Evolutionary conservation across 495 filamentous ascomycete species (phyloP).

Genomic region (Tuber umbilicatum): DNA sequence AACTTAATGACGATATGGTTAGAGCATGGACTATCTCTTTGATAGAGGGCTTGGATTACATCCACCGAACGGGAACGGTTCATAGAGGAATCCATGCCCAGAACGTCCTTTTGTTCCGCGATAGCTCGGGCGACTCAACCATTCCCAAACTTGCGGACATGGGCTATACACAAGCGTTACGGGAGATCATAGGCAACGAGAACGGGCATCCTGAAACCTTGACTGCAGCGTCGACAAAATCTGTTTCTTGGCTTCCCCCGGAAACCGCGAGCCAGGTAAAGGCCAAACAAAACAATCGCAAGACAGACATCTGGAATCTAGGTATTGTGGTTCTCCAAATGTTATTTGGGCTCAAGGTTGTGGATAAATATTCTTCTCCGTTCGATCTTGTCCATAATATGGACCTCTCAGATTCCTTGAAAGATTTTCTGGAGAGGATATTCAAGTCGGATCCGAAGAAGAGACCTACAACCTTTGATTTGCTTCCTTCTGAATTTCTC

Average conservation of each 20-base stretch:
- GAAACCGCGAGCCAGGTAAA: conserved; percentile 61
- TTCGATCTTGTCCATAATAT: conserved; percentile 54
- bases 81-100: conserved; percentile 71
- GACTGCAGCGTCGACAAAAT: conserved; percentile 57
- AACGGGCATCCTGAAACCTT: conserved; percentile 38
- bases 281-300: conserved; percentile 56
- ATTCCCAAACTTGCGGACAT: conserved; percentile 62
- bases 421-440: conserved; percentile 71
- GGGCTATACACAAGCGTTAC: conserved; percentile 59
- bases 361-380: conserved; percentile 72
- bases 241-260: conserved; percentile 75
- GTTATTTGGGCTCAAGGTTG: conserved; percentile 75
- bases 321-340: conserved; percentile 86
- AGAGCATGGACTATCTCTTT: conserved; percentile 82
- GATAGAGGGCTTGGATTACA: conserved; percentile 80
- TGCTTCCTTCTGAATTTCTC: conserved; percentile 82
- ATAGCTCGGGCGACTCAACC: conserved; percentile 52
- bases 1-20: conserved; percentile 62
- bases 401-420: conserved; percentile 64
- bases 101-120: conserved; percentile 65
- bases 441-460: conserved; percentile 79
- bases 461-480: conserved; percentile 78
- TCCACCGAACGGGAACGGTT: conserved; percentile 72
- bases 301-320: conserved; percentile 91
- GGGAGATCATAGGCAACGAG: conserved; percentile 50